Base-by-base conservation (phyloP, 768 basidiomycete species). In the Filobasidium wieringae region DNA sequence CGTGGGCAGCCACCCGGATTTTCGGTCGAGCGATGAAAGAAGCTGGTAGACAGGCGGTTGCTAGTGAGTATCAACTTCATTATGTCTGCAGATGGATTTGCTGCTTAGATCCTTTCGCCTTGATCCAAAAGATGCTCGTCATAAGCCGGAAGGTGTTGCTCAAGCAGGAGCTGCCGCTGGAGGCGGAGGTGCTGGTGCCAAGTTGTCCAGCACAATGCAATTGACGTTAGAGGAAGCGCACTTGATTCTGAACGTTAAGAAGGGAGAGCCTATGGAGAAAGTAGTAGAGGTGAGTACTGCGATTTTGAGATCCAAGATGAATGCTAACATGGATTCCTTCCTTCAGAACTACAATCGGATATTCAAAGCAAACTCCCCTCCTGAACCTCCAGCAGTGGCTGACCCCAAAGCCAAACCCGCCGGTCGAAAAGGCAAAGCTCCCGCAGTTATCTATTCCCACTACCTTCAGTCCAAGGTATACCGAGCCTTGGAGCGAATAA, bases 381-480 rank as follows among this genome's bases (percentile, higher is more conserved):
- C 81, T n/a, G 78, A 82, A 40, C 72, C 79, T 79, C 34, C 80
- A 78, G 69, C 75, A 74, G 24, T 69, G 75, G 4, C 64, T 75
- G 24, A 61, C 19, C 15, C 76, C 73, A 27, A 78, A 78, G 22
- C 66, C 4, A 36, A 43, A 27, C 57, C 56, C 12, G 41, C 53
- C 30, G 43, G 45, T 41, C 60, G 50, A 29, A 75, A 34, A 12
- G 51, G 29, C 8, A 58, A 45, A 53, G 50, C 41, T 32, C 37
- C 51, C 31, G 55, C 55, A 24, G 59, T 64, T 32, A 59, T 64
- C 33, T 79, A 89, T 70, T 91, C 89, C 33, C 88, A 91, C 74
- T 97, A 97, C 74, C 79, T 97, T 12, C 92, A 93, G 71, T 92
- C 89, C 31, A 99, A 99, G 76, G 88, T 99, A n/a, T 82, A 88